Evolutionary conservation across 2,329 filamentous ascomycete genomes (phyloP), one percentile per base, ranked within the genome.

Genomic region (Beauveria pseudobassiana): DNA sequence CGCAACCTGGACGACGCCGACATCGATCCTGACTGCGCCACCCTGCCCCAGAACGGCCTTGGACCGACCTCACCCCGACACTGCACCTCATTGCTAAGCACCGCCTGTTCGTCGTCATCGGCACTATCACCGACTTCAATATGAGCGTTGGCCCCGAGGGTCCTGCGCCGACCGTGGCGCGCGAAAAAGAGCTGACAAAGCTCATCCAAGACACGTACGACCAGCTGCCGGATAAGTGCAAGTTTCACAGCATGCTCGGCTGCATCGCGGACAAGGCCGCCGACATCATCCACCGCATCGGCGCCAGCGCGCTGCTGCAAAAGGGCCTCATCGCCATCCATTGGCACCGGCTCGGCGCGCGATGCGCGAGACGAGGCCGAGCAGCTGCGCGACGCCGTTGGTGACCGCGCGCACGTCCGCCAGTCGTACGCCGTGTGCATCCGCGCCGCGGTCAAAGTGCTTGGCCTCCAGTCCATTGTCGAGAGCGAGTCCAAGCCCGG

Each of bases 41-140:
- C 30, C 4, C 40, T 70, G 0, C 69, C 69, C 55, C 62, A 2
- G 54, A 68, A 0, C 62, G 69, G 0, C 66, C 68, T 0, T 20
- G 61, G 0, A 63, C 68, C 0, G 66, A 70, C 3, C 58, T 53
- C 7, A 70, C 69, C 0, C 53, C 64, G 1, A 62, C 69, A 2
- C 53, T 66, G 1, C 72, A 73, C 52, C 66, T 66, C 2, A 70
- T 74, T 1, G 67, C 65, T 20, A 75, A 74, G 61, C 59, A 64
- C 0, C 46, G 63, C 2, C 59, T 74, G 0, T 69, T 74, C 65
- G n/a, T 48, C 0, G 64, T 68, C 52, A 57, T 62, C 28, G 54
- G 45, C 20, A 30, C 24, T n/a, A 62, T 62, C 8, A 43, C 54
- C n/a, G 60, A 62, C 50, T 24, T 49, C 14, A 54, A 28, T 30